Conservation (phyloP, 164 flowering plant genomes). For the Taxillus chinensis region DNA sequence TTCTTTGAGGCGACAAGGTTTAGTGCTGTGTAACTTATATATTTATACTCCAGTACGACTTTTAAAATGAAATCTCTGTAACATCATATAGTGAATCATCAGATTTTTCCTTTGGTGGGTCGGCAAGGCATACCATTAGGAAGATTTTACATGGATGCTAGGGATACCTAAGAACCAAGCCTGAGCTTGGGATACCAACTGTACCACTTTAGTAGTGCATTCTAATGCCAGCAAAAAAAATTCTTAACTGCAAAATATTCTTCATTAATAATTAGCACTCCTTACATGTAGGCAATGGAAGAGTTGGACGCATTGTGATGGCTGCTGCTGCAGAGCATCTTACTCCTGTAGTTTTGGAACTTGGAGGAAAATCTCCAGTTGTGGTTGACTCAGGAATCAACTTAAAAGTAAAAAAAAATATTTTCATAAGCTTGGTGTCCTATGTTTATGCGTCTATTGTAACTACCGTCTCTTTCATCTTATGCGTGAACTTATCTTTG, state of each 20-base stretch:
- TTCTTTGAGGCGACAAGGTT: background rate
- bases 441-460: background rate
- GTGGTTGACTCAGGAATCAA: slow-evolving; percentile 66
- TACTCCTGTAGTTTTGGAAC: slow-evolving; percentile 89
- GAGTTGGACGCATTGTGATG: slow-evolving; percentile 78
- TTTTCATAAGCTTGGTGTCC: background rate
- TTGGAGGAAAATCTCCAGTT: slow-evolving; percentile 92
- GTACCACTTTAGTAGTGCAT: no score
- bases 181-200: no score
- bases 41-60: no score
- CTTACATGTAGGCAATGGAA: slow-evolving; percentile 50
- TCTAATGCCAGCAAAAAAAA: no score
- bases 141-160: no score
- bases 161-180: no score
- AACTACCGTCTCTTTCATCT: background rate
- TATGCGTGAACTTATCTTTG: slow-evolving; percentile 2
- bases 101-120: no score
- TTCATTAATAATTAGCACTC: background rate
- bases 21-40: background rate
- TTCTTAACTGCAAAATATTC: no score
- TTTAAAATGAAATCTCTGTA: no score
- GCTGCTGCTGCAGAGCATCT: slow-evolving; percentile 94
- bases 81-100: no score
- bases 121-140: no score
- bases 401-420: slow-evolving; percentile 32